Percentiles rank a stretch among this genome's conserved stretches.
phyloP scores from a whole-genome alignment of 1,139 yeast genomes.

The Taphrina populina region DNA sequence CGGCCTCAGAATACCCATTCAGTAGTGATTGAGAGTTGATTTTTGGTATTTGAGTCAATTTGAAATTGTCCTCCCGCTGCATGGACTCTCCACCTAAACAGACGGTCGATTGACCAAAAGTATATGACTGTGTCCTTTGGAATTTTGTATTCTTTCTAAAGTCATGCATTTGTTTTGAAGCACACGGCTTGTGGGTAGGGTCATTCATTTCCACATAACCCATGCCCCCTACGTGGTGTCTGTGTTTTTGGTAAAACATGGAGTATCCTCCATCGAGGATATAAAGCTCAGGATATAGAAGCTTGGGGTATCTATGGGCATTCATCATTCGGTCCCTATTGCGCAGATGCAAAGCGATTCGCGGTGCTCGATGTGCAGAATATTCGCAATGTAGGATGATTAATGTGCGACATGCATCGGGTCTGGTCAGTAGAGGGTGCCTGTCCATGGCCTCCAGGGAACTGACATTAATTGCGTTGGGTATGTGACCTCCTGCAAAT shows the following conservation, averaged over 20 bases:
- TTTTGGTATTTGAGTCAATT: neutral
- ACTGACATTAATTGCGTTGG: conserved; percentile 74
- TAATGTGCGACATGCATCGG: conserved; percentile 49
- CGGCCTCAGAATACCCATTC: conserved; percentile 10
- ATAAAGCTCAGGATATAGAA: conserved; percentile 83
- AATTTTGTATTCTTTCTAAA: conserved; percentile 53
- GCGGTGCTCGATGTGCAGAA: conserved; percentile 87
- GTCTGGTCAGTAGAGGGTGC: conserved; percentile 41
- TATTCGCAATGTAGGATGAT: conserved; percentile 92
- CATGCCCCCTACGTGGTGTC: conserved; percentile 40
- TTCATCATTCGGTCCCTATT: conserved; percentile 76
- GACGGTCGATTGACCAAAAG: conserved; percentile 23
- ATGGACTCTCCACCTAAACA: conserved; percentile 17
- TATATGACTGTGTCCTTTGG: conserved; percentile 31
- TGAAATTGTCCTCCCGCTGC: conserved; percentile 25
- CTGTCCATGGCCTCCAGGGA: conserved; percentile 67
- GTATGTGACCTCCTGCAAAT: conserved; percentile 87
- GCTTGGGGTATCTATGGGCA: conserved; percentile 70
- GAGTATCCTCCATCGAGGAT: conserved; percentile 90
- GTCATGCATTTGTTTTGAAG: conserved; percentile 70
- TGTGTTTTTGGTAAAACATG: conserved; percentile 60
- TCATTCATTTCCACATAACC: conserved; percentile 79
- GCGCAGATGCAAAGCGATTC: conserved; percentile 79
- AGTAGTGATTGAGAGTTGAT: neutral
- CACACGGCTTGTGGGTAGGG: conserved; percentile 58